Conservation (phyloP, 106 monocot species). For the Dioscorea dumetorum region DNA sequence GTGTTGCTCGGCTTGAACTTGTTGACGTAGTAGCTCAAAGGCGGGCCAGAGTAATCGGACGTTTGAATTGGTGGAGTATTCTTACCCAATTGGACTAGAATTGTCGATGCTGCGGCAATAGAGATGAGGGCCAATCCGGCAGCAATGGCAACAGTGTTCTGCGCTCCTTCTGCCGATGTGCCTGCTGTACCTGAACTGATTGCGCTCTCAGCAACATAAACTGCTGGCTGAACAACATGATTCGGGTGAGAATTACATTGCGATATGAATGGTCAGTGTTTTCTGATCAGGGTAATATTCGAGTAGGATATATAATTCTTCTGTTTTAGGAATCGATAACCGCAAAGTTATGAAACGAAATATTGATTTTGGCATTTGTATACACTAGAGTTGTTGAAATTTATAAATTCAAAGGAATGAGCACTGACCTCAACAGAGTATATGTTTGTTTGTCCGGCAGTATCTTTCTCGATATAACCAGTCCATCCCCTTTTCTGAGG, state of each 20-base stretch:
- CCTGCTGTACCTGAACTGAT: slow-evolving; percentile 90
- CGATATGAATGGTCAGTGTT: neutral
- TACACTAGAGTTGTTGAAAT: too few species aligned
- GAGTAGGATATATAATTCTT: too few species aligned
- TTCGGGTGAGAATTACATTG: neutral
- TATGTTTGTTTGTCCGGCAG: slow-evolving; percentile 96
- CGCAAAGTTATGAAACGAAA: too few species aligned
- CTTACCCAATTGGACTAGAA: slow-evolving; percentile 72
- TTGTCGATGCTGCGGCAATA: slow-evolving; percentile 62
- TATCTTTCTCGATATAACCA: slow-evolving; percentile 96
- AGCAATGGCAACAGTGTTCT: slow-evolving; percentile 53
- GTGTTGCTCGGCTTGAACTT: slow-evolving; percentile 64
- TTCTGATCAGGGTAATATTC: too few species aligned
- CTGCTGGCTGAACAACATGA: slow-evolving; percentile 47
- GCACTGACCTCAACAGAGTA: slow-evolving; percentile 85
- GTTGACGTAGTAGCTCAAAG: slow-evolving; percentile 85
- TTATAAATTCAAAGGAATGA: neutral
- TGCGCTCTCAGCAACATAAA: slow-evolving; percentile 80
- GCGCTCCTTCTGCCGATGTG: slow-evolving; percentile 64
- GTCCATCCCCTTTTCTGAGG: slow-evolving; percentile 80
- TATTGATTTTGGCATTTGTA: too few species aligned
- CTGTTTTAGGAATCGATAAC: too few species aligned
- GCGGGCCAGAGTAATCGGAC: slow-evolving; percentile 63
- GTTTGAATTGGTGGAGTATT: slow-evolving; percentile 36
- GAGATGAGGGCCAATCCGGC: slow-evolving; percentile 61